Conservation (phyloP, 2,329 filamentous ascomycete genomes). For the Aspergillus udagawae region DNA sequence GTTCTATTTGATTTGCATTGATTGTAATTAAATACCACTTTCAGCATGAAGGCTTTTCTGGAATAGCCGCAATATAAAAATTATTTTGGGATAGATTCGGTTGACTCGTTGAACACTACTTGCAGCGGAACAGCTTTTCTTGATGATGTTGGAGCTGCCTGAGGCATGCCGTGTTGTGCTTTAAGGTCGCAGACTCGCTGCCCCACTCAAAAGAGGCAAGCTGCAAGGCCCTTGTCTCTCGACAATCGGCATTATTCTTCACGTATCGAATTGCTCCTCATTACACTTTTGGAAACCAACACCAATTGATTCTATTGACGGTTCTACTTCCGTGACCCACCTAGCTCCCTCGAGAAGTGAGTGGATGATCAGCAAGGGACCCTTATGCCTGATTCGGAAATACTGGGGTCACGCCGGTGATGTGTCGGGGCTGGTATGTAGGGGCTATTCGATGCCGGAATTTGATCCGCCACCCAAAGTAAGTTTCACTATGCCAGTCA, state of each 20-base stretch:
- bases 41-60: constrained; percentile 9
- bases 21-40: constrained; percentile 14
- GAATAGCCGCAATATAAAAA: constrained; percentile 4
- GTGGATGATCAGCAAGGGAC: neutral
- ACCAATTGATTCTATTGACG: neutral
- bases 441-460: too few relatives aligned
- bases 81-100: neutral
- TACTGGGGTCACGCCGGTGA: neutral
- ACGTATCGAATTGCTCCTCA: too few relatives aligned
- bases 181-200: too few relatives aligned
- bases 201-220: too few relatives aligned
- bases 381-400: neutral
- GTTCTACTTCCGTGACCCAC: neutral
- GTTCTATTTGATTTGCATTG: neutral
- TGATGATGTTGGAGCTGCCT: neutral
- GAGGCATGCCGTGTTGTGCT: neutral
- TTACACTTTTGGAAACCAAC: neutral
- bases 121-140: neutral
- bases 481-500: neutral
- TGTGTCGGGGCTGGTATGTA: neutral
- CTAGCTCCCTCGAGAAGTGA: neutral
- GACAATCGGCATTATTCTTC: too few relatives aligned
- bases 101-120: neutral
- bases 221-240: too few relatives aligned
- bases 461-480: neutral